Conservation (phyloP, 2,329 filamentous ascomycete species). For the Grosmannia huntii region DNA sequence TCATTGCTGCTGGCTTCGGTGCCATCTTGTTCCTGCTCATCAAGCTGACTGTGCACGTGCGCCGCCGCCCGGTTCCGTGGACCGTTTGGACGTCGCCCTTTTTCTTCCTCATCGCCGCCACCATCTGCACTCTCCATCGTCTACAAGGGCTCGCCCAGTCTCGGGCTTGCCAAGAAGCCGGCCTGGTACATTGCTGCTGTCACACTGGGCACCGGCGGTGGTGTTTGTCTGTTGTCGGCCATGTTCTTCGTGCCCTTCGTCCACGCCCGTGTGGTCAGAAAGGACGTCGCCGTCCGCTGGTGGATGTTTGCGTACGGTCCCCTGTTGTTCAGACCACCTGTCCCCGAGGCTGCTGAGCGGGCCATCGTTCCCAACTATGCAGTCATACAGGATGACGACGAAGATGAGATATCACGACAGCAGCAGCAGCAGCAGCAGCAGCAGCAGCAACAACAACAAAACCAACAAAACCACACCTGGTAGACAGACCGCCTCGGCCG, state of each 20-base stretch:
- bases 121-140: constrained; percentile 65
- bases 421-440: constrained; percentile 4
- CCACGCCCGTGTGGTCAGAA: constrained; percentile 54
- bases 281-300: constrained; percentile 51
- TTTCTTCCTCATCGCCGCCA: constrained; percentile 66
- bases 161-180: constrained; percentile 53
- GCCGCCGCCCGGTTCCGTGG: constrained; percentile 59
- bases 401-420: constrained; percentile 16
- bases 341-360: constrained; percentile 35
- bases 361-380: constrained; percentile 62
- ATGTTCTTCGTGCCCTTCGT: constrained; percentile 65
- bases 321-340: constrained; percentile 46
- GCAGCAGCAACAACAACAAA: constrained; percentile 3
- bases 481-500: constrained; percentile 7
- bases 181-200: constrained; percentile 54
- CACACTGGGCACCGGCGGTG: constrained; percentile 50
- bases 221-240: constrained; percentile 43
- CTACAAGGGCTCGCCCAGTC: constrained; percentile 65
- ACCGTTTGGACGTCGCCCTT: constrained; percentile 61
- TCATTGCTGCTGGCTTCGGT: constrained; percentile 51
- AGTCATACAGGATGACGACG: constrained; percentile 54
- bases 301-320: constrained; percentile 51
- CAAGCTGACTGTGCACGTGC: constrained; percentile 57
- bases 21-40: constrained; percentile 60
- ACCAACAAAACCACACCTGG: not conserved